Conservation (phyloP, 148 eudicot species). For the Rhododendron williamsianum region DNA sequence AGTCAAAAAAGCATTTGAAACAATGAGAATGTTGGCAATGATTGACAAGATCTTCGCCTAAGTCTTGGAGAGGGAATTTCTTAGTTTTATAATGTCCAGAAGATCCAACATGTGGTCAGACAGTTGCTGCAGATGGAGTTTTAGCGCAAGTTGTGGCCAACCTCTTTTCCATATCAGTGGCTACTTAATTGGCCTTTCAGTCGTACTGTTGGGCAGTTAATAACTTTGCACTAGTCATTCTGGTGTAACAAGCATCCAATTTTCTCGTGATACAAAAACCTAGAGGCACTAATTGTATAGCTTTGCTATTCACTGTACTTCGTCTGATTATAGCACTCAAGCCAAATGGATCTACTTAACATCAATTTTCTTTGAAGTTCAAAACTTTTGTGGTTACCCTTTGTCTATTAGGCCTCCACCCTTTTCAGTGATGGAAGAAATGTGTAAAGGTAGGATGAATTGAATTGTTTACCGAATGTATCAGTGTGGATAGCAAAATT, state of each 20-base stretch:
- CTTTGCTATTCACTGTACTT: neutral
- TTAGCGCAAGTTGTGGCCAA: neutral
- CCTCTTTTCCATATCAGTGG: neutral
- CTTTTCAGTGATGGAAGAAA: neutral
- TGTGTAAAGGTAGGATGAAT: neutral
- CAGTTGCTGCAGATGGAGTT: constrained; percentile 6
- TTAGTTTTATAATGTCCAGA: neutral
- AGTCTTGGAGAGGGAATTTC: neutral
- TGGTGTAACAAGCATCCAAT: neutral
- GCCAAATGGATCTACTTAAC: neutral
- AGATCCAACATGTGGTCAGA: neutral
- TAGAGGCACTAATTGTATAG: neutral
- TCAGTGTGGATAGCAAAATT: neutral
- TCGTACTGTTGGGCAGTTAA: neutral
- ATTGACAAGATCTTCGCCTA: too few relatives aligned
- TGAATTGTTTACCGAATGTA: constrained; percentile 3
- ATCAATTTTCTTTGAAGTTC: neutral
- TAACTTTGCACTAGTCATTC: neutral
- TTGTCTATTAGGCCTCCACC: neutral
- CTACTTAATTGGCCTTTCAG: neutral
- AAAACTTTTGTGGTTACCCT: neutral
- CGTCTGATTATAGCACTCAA: neutral
- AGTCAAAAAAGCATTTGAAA: neutral
- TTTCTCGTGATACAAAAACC: neutral
- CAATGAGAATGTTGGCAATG: neutral